Percentiles rank a stretch among this genome's conserved stretches.
phyloP scores from a whole-genome alignment of 345 rosid species.

The Excoecaria agallocha region DNA sequence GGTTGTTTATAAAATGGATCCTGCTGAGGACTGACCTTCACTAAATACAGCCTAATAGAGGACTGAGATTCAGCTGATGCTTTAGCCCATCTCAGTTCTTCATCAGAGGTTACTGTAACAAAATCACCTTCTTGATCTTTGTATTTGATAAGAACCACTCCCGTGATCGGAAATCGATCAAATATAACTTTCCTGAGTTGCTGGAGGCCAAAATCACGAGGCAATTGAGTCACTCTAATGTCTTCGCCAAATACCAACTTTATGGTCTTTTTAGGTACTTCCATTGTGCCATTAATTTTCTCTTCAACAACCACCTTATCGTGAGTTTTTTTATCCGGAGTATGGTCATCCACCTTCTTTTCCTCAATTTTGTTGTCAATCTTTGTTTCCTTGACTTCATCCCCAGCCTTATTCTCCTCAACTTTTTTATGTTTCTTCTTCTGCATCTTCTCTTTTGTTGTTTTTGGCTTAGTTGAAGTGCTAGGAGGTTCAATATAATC shows the following conservation, averaged over 20 bases:
- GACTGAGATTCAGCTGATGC: slow-evolving; percentile 45
- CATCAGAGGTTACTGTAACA: slow-evolving; percentile 75
- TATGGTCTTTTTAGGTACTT: slow-evolving; percentile 48
- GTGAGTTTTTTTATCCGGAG: slow-evolving; percentile 41
- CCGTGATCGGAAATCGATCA: slow-evolving; percentile 64
- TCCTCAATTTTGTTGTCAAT: slow-evolving; percentile 27
- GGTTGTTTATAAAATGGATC: slow-evolving; percentile 53
- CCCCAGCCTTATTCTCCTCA: slow-evolving; percentile 15
- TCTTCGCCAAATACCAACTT: slow-evolving; percentile 78
- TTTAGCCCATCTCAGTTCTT: slow-evolving; percentile 79
- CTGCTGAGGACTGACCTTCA: slow-evolving; percentile 57
- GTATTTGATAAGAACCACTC: slow-evolving; percentile 72
- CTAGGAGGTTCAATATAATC: slow-evolving; percentile 66
- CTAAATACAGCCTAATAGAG: slow-evolving; percentile 57
- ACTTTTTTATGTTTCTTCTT: slow-evolving; percentile 39
- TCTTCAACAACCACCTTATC: slow-evolving; percentile 61
- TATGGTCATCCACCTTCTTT: slow-evolving; percentile 33
- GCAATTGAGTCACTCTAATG: slow-evolving; percentile 72
- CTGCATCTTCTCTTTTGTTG: slow-evolving; percentile 40
- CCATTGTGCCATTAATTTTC: slow-evolving; percentile 36
- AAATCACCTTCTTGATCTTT: slow-evolving; percentile 90
- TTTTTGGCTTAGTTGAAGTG: slow-evolving; percentile 30
- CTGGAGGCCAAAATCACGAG: slow-evolving; percentile 60
- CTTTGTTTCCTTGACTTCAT: slow-evolving; percentile 37
- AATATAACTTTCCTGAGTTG: slow-evolving; percentile 65